Percentiles rank a stretch among this genome's conserved stretches.
Evolutionary conservation across 2,329 filamentous ascomycete species (phyloP).

Genomic region (Pyrenophora tritici-repentis): DNA sequence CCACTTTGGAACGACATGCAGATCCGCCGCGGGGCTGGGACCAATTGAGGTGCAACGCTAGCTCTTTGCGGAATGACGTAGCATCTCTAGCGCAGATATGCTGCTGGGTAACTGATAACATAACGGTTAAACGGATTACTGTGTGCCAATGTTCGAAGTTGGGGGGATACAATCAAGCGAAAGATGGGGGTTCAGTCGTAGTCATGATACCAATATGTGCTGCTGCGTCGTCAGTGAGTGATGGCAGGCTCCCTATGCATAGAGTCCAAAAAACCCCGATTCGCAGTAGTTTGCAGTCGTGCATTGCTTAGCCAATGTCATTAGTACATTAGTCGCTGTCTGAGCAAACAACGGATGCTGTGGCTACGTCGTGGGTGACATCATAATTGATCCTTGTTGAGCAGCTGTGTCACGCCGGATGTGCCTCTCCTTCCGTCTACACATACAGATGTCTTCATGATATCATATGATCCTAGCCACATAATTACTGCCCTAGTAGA

Average conservation of each 20-base stretch:
- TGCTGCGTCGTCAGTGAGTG: not conserved
- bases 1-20: conserved; percentile 12
- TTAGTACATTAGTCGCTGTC: conserved; percentile 4
- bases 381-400: not conserved
- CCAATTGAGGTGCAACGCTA: conserved; percentile 26
- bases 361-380: not conserved
- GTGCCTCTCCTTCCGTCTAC: not conserved
- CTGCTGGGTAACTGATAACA: conserved; percentile 28
- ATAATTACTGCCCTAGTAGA: too few relatives aligned
- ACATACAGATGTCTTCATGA: not conserved
- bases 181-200: conserved; percentile 17
- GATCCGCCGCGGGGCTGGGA: conserved; percentile 33
- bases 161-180: conserved; percentile 11
- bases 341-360: conserved; percentile 1
- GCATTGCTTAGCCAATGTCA: conserved; percentile 10
- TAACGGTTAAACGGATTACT: conserved; percentile 19
- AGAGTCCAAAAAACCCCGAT: not conserved
- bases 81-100: conserved; percentile 10
- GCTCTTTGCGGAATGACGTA: conserved; percentile 28
- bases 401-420: too few relatives aligned
- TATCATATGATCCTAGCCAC: too few relatives aligned
- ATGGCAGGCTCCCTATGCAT: not conserved
- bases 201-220: not conserved
- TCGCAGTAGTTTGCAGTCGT: conserved; percentile 4
- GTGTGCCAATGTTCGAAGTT: conserved; percentile 29